Evolutionary conservation across 176 grass and related monocot genomes (phyloP), one percentile per base, ranked within the genome.

Genomic region (Eremochloa ophiuroides): DNA sequence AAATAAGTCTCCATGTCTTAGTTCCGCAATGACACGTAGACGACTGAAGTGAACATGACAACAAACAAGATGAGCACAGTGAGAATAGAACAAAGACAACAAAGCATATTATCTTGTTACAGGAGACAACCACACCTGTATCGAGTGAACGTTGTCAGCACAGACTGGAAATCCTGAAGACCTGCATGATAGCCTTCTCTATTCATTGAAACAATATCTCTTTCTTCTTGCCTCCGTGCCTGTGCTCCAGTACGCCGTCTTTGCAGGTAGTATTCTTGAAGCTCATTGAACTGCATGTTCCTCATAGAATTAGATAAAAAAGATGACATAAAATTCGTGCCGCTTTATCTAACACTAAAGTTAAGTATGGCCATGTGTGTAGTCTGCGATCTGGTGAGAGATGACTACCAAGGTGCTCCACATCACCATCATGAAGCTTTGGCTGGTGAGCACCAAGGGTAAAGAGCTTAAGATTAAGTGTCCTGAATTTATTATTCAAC

Each of bases 1-100:
- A 83, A 99, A 99, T 30, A 99, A 85, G 89, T 99, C 93, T 75
- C 93, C 97, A 87, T 99, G 97, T 84, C 91, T 99, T 73, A 99
- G 87, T 82, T 99, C 97, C 30, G 97, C 97, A 62, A 96, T 93
- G 70, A 93, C 91, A 69, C 91, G 93, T 55, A 99, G 66, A 38
- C 93, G 93, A 84, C 97, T 99, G 78, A 62, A 79, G 76, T 31
- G 77, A 83, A 77, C 56, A 87, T 67, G 64, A 47, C 26, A 44
- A 51, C 63, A 72, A 39, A 80, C 58, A 82, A 80, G 41, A 41
- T 89, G 34, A 79, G 26, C 1, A 62, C 27, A 62, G 77, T 33
- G 56, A 29, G 27, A 13, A 85, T 18, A 17, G 29, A 82, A 72
- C 55, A 59, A 71, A 40, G 58, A 8, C 38, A 85, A 53, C 8